These are phyloP conservation scores for Collybia sordida DNA, from an alignment of 768 basidiomycete species.

Conservation along the genomic window DNA sequence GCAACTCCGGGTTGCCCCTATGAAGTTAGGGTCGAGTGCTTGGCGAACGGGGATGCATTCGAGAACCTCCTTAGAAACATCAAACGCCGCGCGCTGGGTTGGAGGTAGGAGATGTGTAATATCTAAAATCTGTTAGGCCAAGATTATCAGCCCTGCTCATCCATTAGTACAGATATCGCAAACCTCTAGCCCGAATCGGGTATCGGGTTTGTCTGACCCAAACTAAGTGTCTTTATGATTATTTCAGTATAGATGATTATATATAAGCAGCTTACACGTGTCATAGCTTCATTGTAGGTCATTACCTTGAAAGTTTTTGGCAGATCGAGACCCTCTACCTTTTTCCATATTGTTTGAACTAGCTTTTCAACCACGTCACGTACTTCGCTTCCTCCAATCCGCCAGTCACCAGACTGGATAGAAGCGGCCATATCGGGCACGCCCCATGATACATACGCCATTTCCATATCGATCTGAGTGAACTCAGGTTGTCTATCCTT, in stretches of 20 bases:
- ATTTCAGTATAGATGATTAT: background rate
- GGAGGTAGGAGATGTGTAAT: conserved; percentile 36
- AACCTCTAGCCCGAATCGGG: conserved; percentile 86
- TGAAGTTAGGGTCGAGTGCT: conserved; percentile 36
- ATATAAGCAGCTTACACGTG: conserved; percentile 51
- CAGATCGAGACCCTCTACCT: conserved; percentile 62
- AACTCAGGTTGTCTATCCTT: conserved; percentile 97
- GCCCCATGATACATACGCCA: conserved; percentile 92
- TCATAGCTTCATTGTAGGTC: conserved; percentile 92
- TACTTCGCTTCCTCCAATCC: conserved; percentile 85
- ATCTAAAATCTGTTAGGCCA: conserved; percentile 40
- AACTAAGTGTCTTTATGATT: conserved; percentile 47
- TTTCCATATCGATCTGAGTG: conserved; percentile 95
- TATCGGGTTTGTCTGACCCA: conserved; percentile 95
- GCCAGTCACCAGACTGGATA: conserved; percentile 50
- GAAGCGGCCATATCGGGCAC: conserved; percentile 19
- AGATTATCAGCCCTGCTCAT: conserved; percentile 14
- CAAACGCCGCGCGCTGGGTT: conserved; percentile 25
- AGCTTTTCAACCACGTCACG: conserved; percentile 76
- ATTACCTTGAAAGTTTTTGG: conserved; percentile 71
- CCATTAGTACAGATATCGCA: conserved; percentile 8
- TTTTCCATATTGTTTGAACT: conserved; percentile 73
- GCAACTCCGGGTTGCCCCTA: conserved; percentile 38
- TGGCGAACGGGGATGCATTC: conserved; percentile 49
- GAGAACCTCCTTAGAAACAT: conserved; percentile 31